Percentiles rank a stretch among this genome's conserved stretches.
Evolutionary conservation across 768 basidiomycete genomes (phyloP).

Genomic region (Mycena pura): DNA sequence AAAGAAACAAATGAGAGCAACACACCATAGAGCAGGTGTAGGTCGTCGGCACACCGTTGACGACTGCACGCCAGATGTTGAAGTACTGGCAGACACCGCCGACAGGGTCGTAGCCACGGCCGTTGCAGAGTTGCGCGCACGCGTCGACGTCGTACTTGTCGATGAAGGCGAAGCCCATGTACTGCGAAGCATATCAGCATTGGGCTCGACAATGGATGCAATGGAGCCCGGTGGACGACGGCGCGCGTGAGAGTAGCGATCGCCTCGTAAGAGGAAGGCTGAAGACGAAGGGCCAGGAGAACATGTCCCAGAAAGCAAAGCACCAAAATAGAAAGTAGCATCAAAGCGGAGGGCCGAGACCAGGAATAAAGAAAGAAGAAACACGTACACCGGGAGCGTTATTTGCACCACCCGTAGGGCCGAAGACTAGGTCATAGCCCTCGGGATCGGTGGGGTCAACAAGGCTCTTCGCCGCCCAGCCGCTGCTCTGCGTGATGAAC

Average conservation of each 20-base stretch:
- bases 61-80: constrained; percentile 60
- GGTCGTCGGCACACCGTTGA: constrained; percentile 51
- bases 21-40: constrained; percentile 58
- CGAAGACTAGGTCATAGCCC: constrained; percentile 54
- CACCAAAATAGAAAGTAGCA: background rate
- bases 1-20: background rate
- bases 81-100: constrained; percentile 58
- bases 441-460: constrained; percentile 47
- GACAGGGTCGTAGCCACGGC: constrained; percentile 45
- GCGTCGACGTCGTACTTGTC: constrained; percentile 54
- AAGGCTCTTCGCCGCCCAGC: constrained; percentile 44
- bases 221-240: background rate
- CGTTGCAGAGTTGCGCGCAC: constrained; percentile 53
- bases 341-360: background rate
- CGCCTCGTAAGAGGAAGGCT: background rate
- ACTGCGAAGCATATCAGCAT: constrained; percentile 37
- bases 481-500: constrained; percentile 52
- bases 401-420: constrained; percentile 53
- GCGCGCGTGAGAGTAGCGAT: background rate
- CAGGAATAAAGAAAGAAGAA: background rate
- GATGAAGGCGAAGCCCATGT: constrained; percentile 59
- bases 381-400: constrained; percentile 49
- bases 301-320: background rate
- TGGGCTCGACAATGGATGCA: background rate
- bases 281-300: background rate